Evolutionary conservation across 2,329 filamentous ascomycete genomes (phyloP), one percentile per base, ranked within the genome.

Genomic region (Sordariomycetes sp.): DNA sequence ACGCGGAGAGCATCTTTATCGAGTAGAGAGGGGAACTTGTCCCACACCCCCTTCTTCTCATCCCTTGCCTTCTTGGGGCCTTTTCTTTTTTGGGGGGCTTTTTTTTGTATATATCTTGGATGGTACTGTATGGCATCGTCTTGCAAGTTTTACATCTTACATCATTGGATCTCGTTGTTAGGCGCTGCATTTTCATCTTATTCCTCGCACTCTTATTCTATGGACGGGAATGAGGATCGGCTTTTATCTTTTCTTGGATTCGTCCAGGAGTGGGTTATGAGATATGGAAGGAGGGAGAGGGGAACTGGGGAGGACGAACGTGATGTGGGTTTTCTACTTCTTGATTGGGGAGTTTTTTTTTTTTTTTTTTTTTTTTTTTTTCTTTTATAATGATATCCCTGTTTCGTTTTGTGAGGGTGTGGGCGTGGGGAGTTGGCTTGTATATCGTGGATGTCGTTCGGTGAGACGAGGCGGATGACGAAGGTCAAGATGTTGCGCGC

Each of bases 1-100:
- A 96, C 69, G 90, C 87, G 68, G 81, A 89, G 65, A 81, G 79
- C 63, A 87, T 96, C 60, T 97, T 96, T 68, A 74, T 75, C 58
- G 79, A 81, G 52, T 61, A 59, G 39, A 45, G 34, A 35, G 51
- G 34, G 25, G n/a, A n/a, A n/a, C 28, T 45, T n/a, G 39, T n/a
- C 39, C 53, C 32, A n/a, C 15, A 10, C 24, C 42, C 42, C 25
- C 22, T n/a, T 8, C 28, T 8, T 32, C 28, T 32, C 28, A 4
- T 3, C 28, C 3, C 28, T 32, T 32, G 28, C 28, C 8, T 32
- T 32, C 28, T 32, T 32, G 28, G 28, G 28, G 8, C 28, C 8
- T 8, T 32, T 32, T 32, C 8, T 51, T 24, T 4, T 32, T n/a
- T n/a, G n/a, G n/a, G n/a, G n/a, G n/a, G n/a, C 28, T 32, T 32